phyloP scores from a whole-genome alignment of 169 alveolate genomes.

The Babesia ovis region DNA sequence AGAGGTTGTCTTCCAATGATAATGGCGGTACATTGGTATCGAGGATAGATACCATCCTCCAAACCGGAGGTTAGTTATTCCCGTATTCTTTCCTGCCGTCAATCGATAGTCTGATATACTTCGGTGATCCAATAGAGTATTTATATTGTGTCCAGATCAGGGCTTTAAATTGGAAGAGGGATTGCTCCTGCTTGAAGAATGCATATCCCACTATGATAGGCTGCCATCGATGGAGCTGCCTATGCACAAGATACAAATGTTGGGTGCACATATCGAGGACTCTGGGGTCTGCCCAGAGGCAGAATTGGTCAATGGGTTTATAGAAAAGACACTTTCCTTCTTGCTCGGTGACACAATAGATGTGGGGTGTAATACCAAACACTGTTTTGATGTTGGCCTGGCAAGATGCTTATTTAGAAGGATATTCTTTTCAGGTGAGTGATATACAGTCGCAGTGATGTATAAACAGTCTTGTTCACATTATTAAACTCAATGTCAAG shows the following conservation, averaged over 20 bases:
- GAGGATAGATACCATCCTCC: not conserved
- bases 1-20: not conserved
- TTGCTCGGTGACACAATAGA: not conserved
- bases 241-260: not conserved
- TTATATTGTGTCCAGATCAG: not conserved
- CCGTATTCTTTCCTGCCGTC: not conserved
- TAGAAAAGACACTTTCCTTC: slow-evolving; percentile 11
- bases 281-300: not conserved
- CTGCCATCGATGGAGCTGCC: not conserved
- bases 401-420: slow-evolving; percentile 26
- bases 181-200: slow-evolving; percentile 4
- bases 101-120: not conserved
- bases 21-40: not conserved
- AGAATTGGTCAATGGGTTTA: not conserved
- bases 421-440: slow-evolving; percentile 30
- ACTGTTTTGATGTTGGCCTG: slow-evolving; percentile 14
- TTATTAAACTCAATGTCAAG: slow-evolving; percentile 24
- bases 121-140: too few relatives aligned
- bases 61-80: not conserved
- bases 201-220: not conserved
- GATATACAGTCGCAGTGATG: too few relatives aligned
- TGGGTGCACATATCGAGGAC: not conserved
- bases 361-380: slow-evolving; percentile 16
- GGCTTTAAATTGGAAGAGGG: not conserved
- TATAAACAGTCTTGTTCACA: slow-evolving; percentile 28